phyloP scores from a whole-genome alignment of 1,284 basidiomycete genomes.

The Ustilago nuda region DNA sequence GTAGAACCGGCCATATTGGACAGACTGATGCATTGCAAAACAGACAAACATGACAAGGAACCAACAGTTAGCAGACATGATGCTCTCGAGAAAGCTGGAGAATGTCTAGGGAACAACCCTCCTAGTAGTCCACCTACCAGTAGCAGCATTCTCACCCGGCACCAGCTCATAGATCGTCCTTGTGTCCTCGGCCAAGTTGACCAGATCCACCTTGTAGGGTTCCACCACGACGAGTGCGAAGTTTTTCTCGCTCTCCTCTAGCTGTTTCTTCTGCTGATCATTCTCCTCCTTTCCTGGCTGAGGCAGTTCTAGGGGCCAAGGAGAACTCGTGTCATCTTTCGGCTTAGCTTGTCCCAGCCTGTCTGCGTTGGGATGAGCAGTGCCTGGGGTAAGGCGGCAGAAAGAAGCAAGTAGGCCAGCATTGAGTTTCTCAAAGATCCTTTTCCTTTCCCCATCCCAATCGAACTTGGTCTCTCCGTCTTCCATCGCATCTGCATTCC shows the following conservation, averaged over 20 bases:
- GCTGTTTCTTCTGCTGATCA: conserved; percentile 59
- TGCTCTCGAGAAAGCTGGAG: not conserved
- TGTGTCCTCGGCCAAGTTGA: conserved; percentile 60
- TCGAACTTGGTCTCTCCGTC: conserved; percentile 54
- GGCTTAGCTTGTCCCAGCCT: conserved; percentile 19
- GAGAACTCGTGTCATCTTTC: conserved; percentile 43
- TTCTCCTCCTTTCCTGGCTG: conserved; percentile 62
- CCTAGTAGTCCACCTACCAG: conserved; percentile 58
- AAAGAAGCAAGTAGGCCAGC: conserved; percentile 69
- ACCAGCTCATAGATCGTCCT: conserved; percentile 60
- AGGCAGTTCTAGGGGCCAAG: conserved; percentile 62
- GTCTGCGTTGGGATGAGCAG: conserved; percentile 50
- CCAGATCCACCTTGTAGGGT: conserved; percentile 67
- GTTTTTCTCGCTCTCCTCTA: conserved; percentile 60
- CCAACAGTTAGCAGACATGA: not conserved
- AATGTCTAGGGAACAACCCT: conserved; percentile 61
- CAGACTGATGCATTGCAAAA: conserved; percentile 6
- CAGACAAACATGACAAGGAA: not conserved
- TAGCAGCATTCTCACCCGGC: conserved; percentile 32
- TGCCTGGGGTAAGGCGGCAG: conserved; percentile 68
- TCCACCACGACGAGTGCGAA: conserved; percentile 68
- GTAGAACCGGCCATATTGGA: not conserved
- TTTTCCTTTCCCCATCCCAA: conserved; percentile 68
- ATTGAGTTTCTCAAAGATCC: conserved; percentile 69
- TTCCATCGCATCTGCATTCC: conserved; percentile 22